Evolutionary conservation across 306 rosid genomes (phyloP).

Genomic region (Gleditsia sinensis): DNA sequence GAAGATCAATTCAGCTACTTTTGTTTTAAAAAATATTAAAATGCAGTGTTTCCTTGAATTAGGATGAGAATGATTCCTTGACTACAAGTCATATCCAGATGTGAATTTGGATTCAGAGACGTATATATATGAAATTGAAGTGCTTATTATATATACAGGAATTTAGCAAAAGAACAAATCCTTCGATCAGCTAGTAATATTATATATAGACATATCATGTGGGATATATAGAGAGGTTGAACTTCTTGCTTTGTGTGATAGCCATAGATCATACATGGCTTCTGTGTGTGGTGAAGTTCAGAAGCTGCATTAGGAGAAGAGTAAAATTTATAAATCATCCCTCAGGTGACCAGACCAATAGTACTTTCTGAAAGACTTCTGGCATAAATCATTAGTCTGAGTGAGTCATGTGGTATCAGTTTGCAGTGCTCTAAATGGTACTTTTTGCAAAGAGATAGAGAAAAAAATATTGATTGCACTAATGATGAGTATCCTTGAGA

Average conservation of each 20-base stretch:
- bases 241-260: not conserved
- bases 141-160: not conserved
- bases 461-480: no score
- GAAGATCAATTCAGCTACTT: no score
- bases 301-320: slow-evolving; percentile 19
- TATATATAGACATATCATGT: not conserved
- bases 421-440: slow-evolving; percentile 2
- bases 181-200: not conserved
- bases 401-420: not conserved
- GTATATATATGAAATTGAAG: not conserved
- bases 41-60: not conserved
- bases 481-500: no score
- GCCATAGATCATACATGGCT: slow-evolving; percentile 1
- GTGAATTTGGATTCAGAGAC: not conserved
- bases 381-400: slow-evolving; percentile 4
- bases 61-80: not conserved
- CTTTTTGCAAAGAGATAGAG: no score
- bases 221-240: not conserved
- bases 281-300: slow-evolving; percentile 8
- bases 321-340: slow-evolving; percentile 15
- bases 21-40: no score
- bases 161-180: not conserved
- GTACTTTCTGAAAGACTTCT: not conserved
- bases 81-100: not conserved
- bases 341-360: slow-evolving; percentile 34